A percentile compares a stretch with the other conserved stretches of the same genome.
phyloP scores from a whole-genome alignment of 345 rosid species.

The Cardamine chenopodiifolia region DNA sequence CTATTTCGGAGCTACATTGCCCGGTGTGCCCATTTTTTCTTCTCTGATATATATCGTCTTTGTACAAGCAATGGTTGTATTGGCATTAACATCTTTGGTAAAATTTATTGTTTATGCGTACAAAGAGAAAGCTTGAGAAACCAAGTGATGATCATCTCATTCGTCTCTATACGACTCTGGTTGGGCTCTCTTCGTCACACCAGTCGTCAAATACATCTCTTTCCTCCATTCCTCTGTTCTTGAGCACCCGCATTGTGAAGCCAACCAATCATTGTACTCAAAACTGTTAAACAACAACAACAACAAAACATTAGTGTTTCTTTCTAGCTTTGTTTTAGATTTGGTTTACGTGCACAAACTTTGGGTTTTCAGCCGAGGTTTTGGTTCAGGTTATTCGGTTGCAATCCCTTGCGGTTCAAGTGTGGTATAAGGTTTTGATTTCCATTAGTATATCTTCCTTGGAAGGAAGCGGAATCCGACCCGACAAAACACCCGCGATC shows the following conservation, averaged over 20 bases:
- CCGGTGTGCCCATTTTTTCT: slow-evolving; percentile 64
- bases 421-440: slow-evolving; percentile 49
- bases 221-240: slow-evolving; percentile 62
- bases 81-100: background rate
- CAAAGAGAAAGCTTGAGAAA: slow-evolving; percentile 50
- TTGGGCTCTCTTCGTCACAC: background rate
- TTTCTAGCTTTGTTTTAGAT: background rate
- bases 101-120: background rate
- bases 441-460: slow-evolving; percentile 71
- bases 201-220: slow-evolving; percentile 42
- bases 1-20: slow-evolving; percentile 55
- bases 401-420: slow-evolving; percentile 65
- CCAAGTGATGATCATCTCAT: slow-evolving; percentile 58
- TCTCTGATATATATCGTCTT: slow-evolving; percentile 23
- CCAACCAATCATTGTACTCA: slow-evolving; percentile 65
- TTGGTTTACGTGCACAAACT: background rate
- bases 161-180: slow-evolving; percentile 59
- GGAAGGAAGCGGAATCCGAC: slow-evolving; percentile 64
- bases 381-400: background rate
- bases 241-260: slow-evolving; percentile 45
- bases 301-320: background rate
- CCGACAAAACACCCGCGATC: slow-evolving; percentile 81
- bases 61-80: background rate
- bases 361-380: too few relatives aligned
- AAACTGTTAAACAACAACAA: slow-evolving; percentile 44